Base-by-base conservation (phyloP, 805 yeast genomes). In the Nakazawaea sp. region DNA sequence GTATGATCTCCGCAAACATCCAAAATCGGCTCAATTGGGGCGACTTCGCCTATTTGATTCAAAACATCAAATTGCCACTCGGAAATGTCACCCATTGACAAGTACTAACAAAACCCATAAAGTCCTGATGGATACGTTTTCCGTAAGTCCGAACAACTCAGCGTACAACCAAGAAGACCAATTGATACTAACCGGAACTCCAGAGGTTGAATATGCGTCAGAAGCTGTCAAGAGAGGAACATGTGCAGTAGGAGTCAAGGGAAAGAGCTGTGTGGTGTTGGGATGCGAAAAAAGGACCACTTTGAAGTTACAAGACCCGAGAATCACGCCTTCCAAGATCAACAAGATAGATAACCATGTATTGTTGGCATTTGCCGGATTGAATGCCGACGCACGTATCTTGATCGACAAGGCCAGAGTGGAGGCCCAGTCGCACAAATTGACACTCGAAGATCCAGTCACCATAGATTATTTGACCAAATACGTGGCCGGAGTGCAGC, bases 141-240 rank as follows among this genome's bases (percentile, higher is more conserved):
- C 70, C 98, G 81, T 75, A 71, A 43, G 80, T 71, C 3, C 11
- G 18, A 17, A n/a, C 18, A 13, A n/a, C n/a, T n/a, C n/a, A n/a
- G n/a, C n/a, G n/a, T n/a, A n/a, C n/a, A n/a, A n/a, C n/a, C 9
- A 23, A 23, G 26, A 23, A 23, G 12, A 23, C 12, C 12, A n/a
- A n/a, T n/a, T n/a, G n/a, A 21, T 38, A 38, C 41, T 38, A 38
- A 38, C 41, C 4, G 5, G 13, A 3, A 30, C 9, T 48, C 31
- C 53, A 74, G 81, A 92, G 72, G 98, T 92, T 29, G 97, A 92
- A 61, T 92, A 92, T 53, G 98, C 98, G 18, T 72, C 83, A 27
- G 98, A 92, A 59, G 98, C 98, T 1, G 98, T 92, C 31, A 92
- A 90, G 57, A 77, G 97, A 63, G 98, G 98, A 43, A 92, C 98